Evolutionary conservation across 352 stramenopile genomes (phyloP).

Genomic region (Stramenopiles sp.): DNA sequence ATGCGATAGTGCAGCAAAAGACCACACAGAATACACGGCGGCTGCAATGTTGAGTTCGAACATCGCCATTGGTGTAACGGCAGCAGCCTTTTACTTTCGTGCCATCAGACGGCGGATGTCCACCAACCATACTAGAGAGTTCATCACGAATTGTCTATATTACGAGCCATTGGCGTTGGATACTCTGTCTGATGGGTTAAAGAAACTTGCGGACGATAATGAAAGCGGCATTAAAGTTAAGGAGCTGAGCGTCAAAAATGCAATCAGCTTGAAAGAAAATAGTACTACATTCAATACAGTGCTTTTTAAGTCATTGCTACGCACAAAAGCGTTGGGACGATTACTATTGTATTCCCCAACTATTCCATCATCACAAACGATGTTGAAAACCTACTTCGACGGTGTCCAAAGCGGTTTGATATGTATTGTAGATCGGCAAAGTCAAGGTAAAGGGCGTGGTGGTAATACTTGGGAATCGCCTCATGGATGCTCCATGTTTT

Average conservation of each 20-base stretch:
- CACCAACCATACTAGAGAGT: too few relatives aligned
- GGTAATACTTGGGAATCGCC: slow-evolving; percentile 59
- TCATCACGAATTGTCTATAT: too few relatives aligned
- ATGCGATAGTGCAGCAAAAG: too few relatives aligned
- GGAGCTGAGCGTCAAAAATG: not conserved
- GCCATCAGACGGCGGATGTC: too few relatives aligned
- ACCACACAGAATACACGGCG: too few relatives aligned
- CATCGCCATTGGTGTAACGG: too few relatives aligned
- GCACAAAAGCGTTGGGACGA: slow-evolving; percentile 37
- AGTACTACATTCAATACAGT: not conserved
- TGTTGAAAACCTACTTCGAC: slow-evolving; percentile 40
- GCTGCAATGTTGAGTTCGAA: too few relatives aligned
- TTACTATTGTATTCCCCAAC: slow-evolving; percentile 46
- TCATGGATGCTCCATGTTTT: slow-evolving; percentile 66
- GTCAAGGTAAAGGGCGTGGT: slow-evolving; percentile 32
- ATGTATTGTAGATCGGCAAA: slow-evolving; percentile 39
- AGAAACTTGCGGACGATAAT: too few relatives aligned
- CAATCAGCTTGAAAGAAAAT: not conserved
- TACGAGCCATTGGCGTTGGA: too few relatives aligned
- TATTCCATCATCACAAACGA: slow-evolving; percentile 50
- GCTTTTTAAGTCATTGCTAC: not conserved
- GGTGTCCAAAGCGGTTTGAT: slow-evolving; percentile 23
- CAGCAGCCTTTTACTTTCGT: too few relatives aligned
- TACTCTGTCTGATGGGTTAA: too few relatives aligned
- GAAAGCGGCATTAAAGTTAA: not conserved